A percentile compares a stretch with the other conserved stretches of the same genome.
phyloP scores from a whole-genome alignment of 495 filamentous ascomycete species.

The Penicillium tannophilum region DNA sequence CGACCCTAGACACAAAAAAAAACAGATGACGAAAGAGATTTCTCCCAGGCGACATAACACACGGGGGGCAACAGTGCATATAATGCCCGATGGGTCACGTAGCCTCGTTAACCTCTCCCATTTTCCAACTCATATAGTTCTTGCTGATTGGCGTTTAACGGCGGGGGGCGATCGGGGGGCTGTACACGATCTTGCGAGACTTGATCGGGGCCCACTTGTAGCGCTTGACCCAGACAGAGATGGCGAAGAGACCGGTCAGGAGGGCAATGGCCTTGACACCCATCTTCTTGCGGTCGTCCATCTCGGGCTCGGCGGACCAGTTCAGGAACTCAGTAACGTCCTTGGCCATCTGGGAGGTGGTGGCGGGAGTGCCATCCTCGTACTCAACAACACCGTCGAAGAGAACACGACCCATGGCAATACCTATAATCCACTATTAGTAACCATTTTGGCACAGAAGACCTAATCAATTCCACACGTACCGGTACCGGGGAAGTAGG shows the following conservation, averaged over 20 bases:
- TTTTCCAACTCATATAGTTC: constrained; percentile 41
- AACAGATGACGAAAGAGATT: constrained; percentile 32
- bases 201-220: constrained; percentile 98
- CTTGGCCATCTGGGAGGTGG: constrained; percentile 99
- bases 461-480: constrained; percentile 20
- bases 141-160: constrained; percentile 37
- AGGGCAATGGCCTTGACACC: constrained; percentile 89
- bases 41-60: constrained; percentile 25
- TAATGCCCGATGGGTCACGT: constrained; percentile 34
- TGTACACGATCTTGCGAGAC: constrained; percentile 89
- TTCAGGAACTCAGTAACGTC: constrained; percentile 98
- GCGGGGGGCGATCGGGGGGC: constrained; percentile 61
- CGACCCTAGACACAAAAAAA: constrained; percentile 37
- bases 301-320: constrained; percentile 98
- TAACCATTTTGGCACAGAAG: constrained; percentile 2
- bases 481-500: constrained; percentile 98
- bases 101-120: constrained; percentile 35
- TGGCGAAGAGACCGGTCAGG: constrained; percentile 72
- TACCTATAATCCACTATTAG: constrained; percentile 54
- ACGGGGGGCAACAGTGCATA: constrained; percentile 29
- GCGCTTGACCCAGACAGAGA: constrained; percentile 97
- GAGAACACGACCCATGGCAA: constrained; percentile 97
- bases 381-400: constrained; percentile 98
- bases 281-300: constrained; percentile 99
- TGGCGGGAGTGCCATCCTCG: constrained; percentile 92